Percentiles rank a stretch among this genome's conserved stretches.
These are phyloP conservation scores for Melaleuca quinquenervia DNA, from an alignment of 345 rosid genomes.

Conservation along the genomic window DNA sequence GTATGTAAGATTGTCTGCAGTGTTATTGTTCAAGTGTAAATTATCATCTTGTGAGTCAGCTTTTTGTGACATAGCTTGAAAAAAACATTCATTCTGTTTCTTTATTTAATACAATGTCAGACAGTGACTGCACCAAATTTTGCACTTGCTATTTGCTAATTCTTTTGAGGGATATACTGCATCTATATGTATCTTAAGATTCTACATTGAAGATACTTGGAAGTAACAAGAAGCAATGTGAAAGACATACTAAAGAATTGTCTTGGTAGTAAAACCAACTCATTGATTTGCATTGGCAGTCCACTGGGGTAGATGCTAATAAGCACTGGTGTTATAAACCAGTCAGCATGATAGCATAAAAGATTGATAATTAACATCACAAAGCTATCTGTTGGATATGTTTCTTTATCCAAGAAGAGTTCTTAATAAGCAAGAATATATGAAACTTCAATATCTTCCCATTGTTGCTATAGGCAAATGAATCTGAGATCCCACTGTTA, in stretches of 20 bases:
- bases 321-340: not conserved
- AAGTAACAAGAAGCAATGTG: not conserved
- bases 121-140: not conserved
- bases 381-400: not conserved
- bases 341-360: not conserved
- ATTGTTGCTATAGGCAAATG: conserved; percentile 59
- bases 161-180: not conserved
- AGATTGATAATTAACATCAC: not conserved
- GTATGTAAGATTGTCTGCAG: not conserved
- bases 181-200: not conserved
- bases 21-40: not conserved
- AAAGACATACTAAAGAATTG: not conserved
- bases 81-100: not conserved
- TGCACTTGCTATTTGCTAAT: not conserved
- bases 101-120: not conserved
- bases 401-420: not conserved
- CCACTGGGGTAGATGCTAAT: not conserved
- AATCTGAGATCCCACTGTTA: conserved; percentile 80
- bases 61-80: not conserved
- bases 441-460: not conserved
- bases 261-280: not conserved
- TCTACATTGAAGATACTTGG: not conserved
- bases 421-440: not conserved
- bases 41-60: not conserved
- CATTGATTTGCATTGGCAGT: not conserved